Base-by-base conservation (phyloP, 176 grass and related monocot species). In the Oryza meridionalis region DNA sequence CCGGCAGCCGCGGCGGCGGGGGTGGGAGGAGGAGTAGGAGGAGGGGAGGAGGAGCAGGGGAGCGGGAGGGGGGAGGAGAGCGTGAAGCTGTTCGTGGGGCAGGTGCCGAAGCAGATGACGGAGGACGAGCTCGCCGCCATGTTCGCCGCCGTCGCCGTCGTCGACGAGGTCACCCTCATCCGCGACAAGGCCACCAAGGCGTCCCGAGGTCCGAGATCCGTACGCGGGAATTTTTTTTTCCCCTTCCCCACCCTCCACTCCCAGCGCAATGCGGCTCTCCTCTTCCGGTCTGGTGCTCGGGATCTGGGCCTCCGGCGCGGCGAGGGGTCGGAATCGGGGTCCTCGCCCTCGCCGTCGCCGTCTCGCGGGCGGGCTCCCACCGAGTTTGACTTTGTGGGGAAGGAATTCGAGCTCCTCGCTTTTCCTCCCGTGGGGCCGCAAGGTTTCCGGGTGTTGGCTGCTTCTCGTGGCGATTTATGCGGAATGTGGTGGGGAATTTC, bases 121-220 rank as follows among this genome's bases (percentile, higher is more conserved):
- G 92, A 94, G 86, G 73, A 75, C 27, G 89, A 97, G 87, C 88
- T 97, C 7, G 81, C 92, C 11, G 77, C 69, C 68, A 27, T 97
- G 86, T 97, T 97, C 86, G 37, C 73, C 84, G 86, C 72, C 78
- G 92, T 97, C 26, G 75, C 95, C 50, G 7, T 93, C 77, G 92
- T 97, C 61, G 92, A 94, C 84, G 95, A 97, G 86, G 95, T 93
- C 90, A 97, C 89, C 78, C 84, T 97, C 86, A 97, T 97, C 82
- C 86, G 88, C 81, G 95, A 97, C 92, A 93, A 92, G 90, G 86
- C 85, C 59, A 97, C 90, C 77, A 87, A 91, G 78, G 86, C 81
- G 40, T 94, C 95, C 19, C 75, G 95, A 97, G 95, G 95, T 94
- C 76, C 76, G 76, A 58, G 84, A 90, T 90, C 84, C 79, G 88